Percentiles rank a stretch among this genome's conserved stretches.
phyloP scores from a whole-genome alignment of 1,284 basidiomycete genomes.

The Trichosporon ovoides region DNA sequence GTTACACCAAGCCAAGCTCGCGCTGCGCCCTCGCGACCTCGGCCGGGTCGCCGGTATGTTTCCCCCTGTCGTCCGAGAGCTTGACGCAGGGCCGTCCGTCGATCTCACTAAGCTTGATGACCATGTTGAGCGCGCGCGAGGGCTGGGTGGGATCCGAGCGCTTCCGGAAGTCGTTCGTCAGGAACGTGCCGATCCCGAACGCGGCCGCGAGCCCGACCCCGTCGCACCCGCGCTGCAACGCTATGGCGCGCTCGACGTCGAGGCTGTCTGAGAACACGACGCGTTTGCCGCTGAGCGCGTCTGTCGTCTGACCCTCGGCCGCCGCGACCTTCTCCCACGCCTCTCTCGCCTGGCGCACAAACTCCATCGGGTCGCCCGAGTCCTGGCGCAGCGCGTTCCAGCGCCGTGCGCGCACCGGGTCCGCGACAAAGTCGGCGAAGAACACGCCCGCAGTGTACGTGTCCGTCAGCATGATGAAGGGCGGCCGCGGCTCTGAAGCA shows the following conservation, averaged over 20 bases:
- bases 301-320: slow-evolving; percentile 50
- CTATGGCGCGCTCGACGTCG: slow-evolving; percentile 64
- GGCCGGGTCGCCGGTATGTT: slow-evolving; percentile 50
- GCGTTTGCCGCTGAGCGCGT: slow-evolving; percentile 58
- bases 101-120: slow-evolving; percentile 79
- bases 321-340: slow-evolving; percentile 52
- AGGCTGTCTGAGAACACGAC: slow-evolving; percentile 80
- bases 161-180: slow-evolving; percentile 79
- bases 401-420: slow-evolving; percentile 59
- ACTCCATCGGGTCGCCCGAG: slow-evolving; percentile 76
- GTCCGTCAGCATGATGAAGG: slow-evolving; percentile 78
- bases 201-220: slow-evolving; percentile 68
- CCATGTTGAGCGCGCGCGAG: slow-evolving; percentile 83
- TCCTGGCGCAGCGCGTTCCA: slow-evolving; percentile 89
- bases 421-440: slow-evolving; percentile 64
- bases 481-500: slow-evolving; percentile 49
- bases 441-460: slow-evolving; percentile 83
- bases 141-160: slow-evolving; percentile 57
- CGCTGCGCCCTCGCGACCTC: slow-evolving; percentile 41
- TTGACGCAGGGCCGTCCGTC: slow-evolving; percentile 72
- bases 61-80: slow-evolving; percentile 81
- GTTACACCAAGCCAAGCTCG: slow-evolving; percentile 28
- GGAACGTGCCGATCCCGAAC: slow-evolving; percentile 85
- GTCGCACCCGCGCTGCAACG: slow-evolving; percentile 65
- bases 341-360: slow-evolving; percentile 65